Evolutionary conservation across 2,329 filamentous ascomycete genomes (phyloP).

Genomic region (Colletotrichum navitas): DNA sequence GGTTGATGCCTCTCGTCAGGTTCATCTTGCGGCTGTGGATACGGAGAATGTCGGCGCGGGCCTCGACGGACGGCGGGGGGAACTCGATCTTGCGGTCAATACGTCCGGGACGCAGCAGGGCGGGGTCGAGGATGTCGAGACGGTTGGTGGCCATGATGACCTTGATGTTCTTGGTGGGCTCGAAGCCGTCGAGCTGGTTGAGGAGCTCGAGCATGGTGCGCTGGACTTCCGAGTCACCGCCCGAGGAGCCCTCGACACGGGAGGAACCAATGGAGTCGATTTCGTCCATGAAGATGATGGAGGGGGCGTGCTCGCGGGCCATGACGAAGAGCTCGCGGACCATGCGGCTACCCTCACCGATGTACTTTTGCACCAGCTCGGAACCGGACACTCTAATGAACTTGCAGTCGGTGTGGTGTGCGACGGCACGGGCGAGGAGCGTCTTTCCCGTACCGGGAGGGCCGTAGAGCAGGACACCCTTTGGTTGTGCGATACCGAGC

Average conservation of each 20-base stretch:
- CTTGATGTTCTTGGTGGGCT: constrained; percentile 99
- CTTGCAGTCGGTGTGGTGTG: constrained; percentile 98
- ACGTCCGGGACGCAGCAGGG: constrained; percentile 92
- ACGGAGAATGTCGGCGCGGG: constrained; percentile 94
- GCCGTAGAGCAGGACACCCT: constrained; percentile 96
- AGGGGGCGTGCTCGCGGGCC: constrained; percentile 97
- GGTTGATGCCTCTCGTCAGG: constrained; percentile 94
- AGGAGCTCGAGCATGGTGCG: constrained; percentile 98
- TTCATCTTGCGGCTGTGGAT: constrained; percentile 99
- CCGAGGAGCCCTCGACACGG: constrained; percentile 93
- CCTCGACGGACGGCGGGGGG: constrained; percentile 95
- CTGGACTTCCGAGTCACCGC: constrained; percentile 97
- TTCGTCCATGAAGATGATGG: constrained; percentile 99
- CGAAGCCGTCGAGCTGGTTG: constrained; percentile 98
- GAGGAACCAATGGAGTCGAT: constrained; percentile 99
- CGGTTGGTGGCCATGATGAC: constrained; percentile 99
- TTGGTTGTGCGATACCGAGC: constrained; percentile 97
- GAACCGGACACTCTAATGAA: constrained; percentile 98
- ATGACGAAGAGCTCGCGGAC: constrained; percentile 99
- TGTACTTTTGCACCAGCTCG: constrained; percentile 98
- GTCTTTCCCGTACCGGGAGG: constrained; percentile 98
- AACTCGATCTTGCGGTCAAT: constrained; percentile 99
- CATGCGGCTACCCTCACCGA: constrained; percentile 98
- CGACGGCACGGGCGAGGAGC: constrained; percentile 91
- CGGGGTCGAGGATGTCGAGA: constrained; percentile 96